Evolutionary conservation across 306 rosid genomes (phyloP), one percentile per base, ranked within the genome.

Genomic region (Quillaja saponaria): DNA sequence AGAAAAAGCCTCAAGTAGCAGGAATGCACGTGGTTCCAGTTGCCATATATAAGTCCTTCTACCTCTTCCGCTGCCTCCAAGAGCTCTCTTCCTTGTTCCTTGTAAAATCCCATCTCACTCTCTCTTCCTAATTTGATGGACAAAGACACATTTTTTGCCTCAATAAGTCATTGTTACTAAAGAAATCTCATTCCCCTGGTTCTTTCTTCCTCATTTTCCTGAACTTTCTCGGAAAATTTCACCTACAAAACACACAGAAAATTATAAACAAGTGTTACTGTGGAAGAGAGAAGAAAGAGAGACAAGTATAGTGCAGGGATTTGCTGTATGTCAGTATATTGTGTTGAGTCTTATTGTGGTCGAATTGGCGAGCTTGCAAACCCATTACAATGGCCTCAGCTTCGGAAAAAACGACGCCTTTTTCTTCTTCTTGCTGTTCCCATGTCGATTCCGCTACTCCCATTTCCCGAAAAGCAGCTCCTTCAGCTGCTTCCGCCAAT

Each of bases 371-470:
- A 82, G 70, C 78, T 87, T 16, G 81, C 72, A 33, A 85, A 90
- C 28, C 94, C 90, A 45, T 67, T 85, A 57, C 96, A 90, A 90
- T 87, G 96, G 96, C 96, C 96, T 21, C 97, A 85, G 76, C 84
- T 87, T 14, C 96, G 94, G 20, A 90, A 90, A 83, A 87, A 75
- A 57, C 87, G 96, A 76, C 95, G 94, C n/a, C 37, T 34, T 37
- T 68, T 53, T 34, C 49, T 53, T 25, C 49, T 50, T 34, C 68
- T 38, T 74, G 77, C 54, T 77, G 82, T 61, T 37, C 70, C 52
- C 31, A 68, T 25, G 5, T 3, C 51, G 18, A 5, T 60, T 62
- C 63, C 45, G 48, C 86, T 11, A 34, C 49, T 41, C 4, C 80
- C 54, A 17, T 68, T 51, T 57, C 82, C 8, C 68, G 69, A 50